phyloP scores from a whole-genome alignment of 2,329 filamentous ascomycete species.

The Orbilia blumenaviensis region DNA sequence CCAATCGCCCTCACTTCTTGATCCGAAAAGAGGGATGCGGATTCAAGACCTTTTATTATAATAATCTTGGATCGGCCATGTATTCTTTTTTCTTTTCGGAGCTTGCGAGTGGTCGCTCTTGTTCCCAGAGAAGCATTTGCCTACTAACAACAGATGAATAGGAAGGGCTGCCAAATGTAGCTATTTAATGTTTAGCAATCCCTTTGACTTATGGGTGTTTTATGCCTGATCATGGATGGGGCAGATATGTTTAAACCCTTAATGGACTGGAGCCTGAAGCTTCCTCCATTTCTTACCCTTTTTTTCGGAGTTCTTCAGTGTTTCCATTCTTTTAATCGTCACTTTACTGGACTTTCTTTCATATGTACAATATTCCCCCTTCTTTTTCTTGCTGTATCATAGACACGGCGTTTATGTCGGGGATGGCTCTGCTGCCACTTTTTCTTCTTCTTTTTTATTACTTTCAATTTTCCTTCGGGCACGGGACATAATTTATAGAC shows the following conservation, averaged over 20 bases:
- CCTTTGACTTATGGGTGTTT: not conserved
- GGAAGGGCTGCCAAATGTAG: not conserved
- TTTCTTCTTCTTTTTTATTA: not conserved
- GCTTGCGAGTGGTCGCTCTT: not conserved
- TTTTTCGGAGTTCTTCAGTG: not conserved
- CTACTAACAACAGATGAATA: not conserved
- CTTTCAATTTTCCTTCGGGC: not conserved
- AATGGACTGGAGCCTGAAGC: not conserved
- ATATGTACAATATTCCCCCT: slow-evolving; percentile 20
- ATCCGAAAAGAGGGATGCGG: slow-evolving; percentile 37
- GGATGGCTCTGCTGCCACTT: not conserved
- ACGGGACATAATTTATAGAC: slow-evolving; percentile 9
- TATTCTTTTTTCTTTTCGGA: not conserved
- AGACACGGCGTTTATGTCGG: slow-evolving; percentile 40
- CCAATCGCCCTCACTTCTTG: slow-evolving; percentile 10
- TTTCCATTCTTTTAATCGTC: not conserved
- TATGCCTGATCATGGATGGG: not conserved
- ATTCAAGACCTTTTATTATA: slow-evolving; percentile 36
- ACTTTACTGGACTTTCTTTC: not conserved
- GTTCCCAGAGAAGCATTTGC: not conserved
- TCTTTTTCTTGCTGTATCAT: slow-evolving; percentile 41
- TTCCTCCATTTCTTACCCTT: too few species aligned
- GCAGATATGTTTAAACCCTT: not conserved
- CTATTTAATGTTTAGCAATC: not conserved
- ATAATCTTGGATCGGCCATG: not conserved